Conservation (phyloP, 2,329 filamentous ascomycete genomes). For the Xenosphaeropsis pyriputrescens region DNA sequence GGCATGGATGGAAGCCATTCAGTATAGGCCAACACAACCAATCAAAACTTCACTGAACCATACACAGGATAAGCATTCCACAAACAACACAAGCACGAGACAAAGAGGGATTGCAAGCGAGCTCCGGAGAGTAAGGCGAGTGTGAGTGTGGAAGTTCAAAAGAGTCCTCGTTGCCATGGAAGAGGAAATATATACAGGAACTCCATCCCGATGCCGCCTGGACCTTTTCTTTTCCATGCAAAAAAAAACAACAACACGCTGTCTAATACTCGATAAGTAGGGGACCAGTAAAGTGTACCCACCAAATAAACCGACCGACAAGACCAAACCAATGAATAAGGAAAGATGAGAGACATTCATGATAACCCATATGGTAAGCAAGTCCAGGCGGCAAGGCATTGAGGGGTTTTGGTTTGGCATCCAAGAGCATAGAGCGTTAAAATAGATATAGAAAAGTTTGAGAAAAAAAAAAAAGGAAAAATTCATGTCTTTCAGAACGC, state of each 20-base stretch:
- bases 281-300: no score
- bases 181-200: conserved; percentile 9
- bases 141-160: neutral
- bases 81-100: neutral
- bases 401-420: conserved; percentile 7
- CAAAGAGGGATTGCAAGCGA: neutral
- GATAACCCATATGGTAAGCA: conserved; percentile 9
- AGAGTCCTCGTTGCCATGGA: conserved; percentile 1
- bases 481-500: neutral
- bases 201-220: conserved; percentile 10
- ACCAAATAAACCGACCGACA: conserved; percentile 7
- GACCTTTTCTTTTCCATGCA: conserved; percentile 6
- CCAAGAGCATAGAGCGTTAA: conserved; percentile 5
- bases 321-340: conserved; percentile 3
- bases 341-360: conserved; percentile 4
- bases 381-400: conserved; percentile 16
- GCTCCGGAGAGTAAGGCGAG: no score
- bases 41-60: no score
- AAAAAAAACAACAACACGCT: no score
- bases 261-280: no score
- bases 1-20: no score
- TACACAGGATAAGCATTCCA: no score
- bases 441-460: conserved; percentile 3
- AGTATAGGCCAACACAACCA: no score
- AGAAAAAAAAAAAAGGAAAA: conserved; percentile 9